Percentiles rank a stretch among this genome's conserved stretches.
These are phyloP conservation scores for Tinospora cordifolia DNA, from an alignment of 164 flowering plant species.

Conservation along the genomic window DNA sequence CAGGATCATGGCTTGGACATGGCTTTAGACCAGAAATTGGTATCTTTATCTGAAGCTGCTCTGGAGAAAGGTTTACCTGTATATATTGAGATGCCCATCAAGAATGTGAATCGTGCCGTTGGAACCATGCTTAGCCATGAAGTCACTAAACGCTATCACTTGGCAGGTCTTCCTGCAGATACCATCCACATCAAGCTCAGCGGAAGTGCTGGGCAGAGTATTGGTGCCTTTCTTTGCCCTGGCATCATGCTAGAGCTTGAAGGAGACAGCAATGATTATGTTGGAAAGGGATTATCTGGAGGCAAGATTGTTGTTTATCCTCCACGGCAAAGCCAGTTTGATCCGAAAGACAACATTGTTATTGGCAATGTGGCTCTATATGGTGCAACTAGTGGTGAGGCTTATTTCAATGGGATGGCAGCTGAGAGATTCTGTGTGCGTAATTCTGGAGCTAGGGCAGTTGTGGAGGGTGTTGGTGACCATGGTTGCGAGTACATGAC, in stretches of 20 bases:
- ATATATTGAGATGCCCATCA: constrained; percentile 69
- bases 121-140: constrained; percentile 99
- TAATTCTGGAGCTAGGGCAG: constrained; percentile 92
- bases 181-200: constrained; percentile 76
- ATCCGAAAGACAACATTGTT: constrained; percentile 94
- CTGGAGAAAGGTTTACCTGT: constrained; percentile 75
- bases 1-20: constrained; percentile 96
- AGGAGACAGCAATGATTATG: constrained; percentile 99
- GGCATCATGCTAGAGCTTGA: constrained; percentile 93
- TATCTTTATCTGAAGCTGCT: constrained; percentile 55
- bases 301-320: constrained; percentile 97
- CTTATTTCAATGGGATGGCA: constrained; percentile 99
- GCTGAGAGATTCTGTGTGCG: constrained; percentile 99
- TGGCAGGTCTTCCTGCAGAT: constrained; percentile 77
- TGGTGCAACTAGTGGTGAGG: constrained; percentile 94
- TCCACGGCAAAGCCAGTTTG: constrained; percentile 71
- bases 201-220: constrained; percentile 99
- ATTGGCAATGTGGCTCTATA: constrained; percentile 98
- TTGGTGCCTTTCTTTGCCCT: constrained; percentile 95
- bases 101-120: constrained; percentile 87
- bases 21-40: constrained; percentile 80
- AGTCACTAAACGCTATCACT: constrained; percentile 74
- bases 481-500: constrained; percentile 99
- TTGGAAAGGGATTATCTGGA: constrained; percentile 96
- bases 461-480: constrained; percentile 99